Conservation (phyloP, 352 stramenopile genomes). For the Globisporangium irregulare region DNA sequence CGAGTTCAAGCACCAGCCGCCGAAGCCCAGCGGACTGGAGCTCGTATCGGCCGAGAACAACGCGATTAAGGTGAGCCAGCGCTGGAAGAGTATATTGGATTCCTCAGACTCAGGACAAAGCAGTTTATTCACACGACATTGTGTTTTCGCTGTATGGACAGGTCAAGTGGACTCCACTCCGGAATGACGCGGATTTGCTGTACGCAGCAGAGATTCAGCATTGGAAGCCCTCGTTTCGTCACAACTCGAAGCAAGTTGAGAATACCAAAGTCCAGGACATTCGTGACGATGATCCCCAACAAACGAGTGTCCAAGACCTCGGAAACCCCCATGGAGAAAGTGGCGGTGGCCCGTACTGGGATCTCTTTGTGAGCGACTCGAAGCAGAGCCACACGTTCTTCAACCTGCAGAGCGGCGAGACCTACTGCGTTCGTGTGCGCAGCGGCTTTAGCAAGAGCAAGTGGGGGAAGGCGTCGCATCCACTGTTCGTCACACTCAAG, state of each 20-base stretch:
- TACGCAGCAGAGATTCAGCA: constrained; percentile 33
- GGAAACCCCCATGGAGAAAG: background rate
- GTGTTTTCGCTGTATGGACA: background rate
- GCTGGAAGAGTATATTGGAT: background rate
- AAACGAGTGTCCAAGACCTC: background rate
- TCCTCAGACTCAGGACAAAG: background rate
- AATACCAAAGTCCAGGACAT: background rate
- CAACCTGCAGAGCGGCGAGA: constrained; percentile 17
- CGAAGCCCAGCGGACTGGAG: constrained; percentile 19
- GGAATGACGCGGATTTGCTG: constrained; percentile 22
- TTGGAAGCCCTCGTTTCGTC: background rate
- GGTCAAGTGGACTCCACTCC: constrained; percentile 30
- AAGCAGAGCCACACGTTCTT: constrained; percentile 28
- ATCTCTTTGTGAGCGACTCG: constrained; percentile 19
- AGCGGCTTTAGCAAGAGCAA: constrained; percentile 22
- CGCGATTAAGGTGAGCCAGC: constrained; percentile 27
- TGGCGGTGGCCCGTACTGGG: constrained; percentile 17
- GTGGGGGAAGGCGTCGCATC: constrained; percentile 22
- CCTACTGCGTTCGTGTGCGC: constrained; percentile 35
- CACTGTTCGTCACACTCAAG: constrained; percentile 21
- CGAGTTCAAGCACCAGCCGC: constrained; percentile 18
- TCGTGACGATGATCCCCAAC: background rate
- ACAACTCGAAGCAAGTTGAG: background rate
- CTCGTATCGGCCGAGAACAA: constrained; percentile 21
- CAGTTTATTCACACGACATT: background rate